These are phyloP conservation scores for Strigomonas culicis DNA, from an alignment of 208 protist species.

Conservation along the genomic window DNA sequence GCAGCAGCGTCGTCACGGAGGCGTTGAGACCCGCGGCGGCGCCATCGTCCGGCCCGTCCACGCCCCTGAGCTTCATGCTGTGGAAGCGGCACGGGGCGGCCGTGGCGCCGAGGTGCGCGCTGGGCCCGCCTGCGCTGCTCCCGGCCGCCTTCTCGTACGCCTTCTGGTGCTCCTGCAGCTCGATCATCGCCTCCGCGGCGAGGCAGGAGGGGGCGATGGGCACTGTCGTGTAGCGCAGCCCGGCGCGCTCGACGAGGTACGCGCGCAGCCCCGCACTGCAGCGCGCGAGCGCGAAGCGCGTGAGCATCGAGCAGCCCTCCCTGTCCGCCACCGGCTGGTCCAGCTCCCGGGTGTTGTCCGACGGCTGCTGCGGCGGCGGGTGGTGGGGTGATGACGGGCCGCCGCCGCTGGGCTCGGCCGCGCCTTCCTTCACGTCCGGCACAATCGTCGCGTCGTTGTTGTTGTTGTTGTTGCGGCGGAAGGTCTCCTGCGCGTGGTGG, in stretches of 20 bases:
- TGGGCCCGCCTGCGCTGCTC: neutral
- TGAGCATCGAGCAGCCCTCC: conserved; percentile 14
- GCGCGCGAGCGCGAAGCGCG: conserved; percentile 18
- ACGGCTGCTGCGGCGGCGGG: neutral
- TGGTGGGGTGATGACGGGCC: no score
- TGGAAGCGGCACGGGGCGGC: neutral
- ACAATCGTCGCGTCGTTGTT: neutral
- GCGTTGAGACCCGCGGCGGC: neutral
- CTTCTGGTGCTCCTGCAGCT: conserved; percentile 16
- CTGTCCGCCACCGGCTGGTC: neutral
- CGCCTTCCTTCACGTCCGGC: neutral
- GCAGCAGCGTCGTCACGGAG: neutral
- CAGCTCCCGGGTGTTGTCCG: neutral
- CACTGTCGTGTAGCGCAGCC: conserved; percentile 19
- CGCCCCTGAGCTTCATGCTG: neutral
- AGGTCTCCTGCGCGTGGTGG: neutral
- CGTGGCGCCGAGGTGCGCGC: neutral
- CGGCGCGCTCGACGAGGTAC: conserved; percentile 16
- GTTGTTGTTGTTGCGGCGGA: neutral
- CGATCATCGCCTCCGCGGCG: conserved; percentile 9
- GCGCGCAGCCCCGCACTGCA: conserved; percentile 13
- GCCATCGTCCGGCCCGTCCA: neutral
- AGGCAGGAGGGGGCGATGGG: conserved; percentile 16
- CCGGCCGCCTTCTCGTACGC: neutral
- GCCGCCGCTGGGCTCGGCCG: no score